These are phyloP conservation scores for Pezizomycotina sp. DNA, from an alignment of 2,329 filamentous ascomycete species.

Conservation along the genomic window DNA sequence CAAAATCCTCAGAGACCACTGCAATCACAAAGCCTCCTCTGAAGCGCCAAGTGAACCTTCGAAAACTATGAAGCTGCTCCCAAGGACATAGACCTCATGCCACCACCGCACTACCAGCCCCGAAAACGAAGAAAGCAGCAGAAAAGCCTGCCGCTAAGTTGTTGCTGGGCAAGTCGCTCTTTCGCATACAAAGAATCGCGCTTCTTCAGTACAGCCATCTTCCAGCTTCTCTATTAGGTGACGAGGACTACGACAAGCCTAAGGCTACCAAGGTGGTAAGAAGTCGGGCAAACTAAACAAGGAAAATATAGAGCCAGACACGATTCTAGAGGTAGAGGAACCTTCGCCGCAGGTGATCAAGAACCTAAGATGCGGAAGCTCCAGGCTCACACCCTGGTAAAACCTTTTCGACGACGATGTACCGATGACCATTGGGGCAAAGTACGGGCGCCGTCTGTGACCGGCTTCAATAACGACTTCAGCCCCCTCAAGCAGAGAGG, in stretches of 20 bases:
- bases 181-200: slow-evolving; percentile 34
- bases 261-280: slow-evolving; percentile 19
- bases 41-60: slow-evolving; percentile 5
- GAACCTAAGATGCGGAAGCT: slow-evolving; percentile 53
- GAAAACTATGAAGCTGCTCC: slow-evolving; percentile 17
- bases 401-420: slow-evolving; percentile 55
- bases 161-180: slow-evolving; percentile 34
- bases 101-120: slow-evolving; percentile 23
- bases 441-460: slow-evolving; percentile 15
- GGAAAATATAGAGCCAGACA: slow-evolving; percentile 19
- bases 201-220: slow-evolving; percentile 16
- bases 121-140: slow-evolving; percentile 9
- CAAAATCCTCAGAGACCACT: slow-evolving; percentile 4
- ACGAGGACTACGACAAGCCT: slow-evolving; percentile 30
- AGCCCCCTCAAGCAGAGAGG: slow-evolving; percentile 26
- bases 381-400: slow-evolving; percentile 43
- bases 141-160: slow-evolving; percentile 30
- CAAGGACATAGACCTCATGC: slow-evolving; percentile 17
- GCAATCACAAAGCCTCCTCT: slow-evolving; percentile 4
- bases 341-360: slow-evolving; percentile 13
- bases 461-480: slow-evolving; percentile 19
- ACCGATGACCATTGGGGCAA: slow-evolving; percentile 30
- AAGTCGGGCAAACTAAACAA: slow-evolving; percentile 23
- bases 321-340: slow-evolving; percentile 13
- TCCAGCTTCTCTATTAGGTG: slow-evolving; percentile 26